Conservation (phyloP, 768 basidiomycete genomes). For the Podaxis rugospora region DNA sequence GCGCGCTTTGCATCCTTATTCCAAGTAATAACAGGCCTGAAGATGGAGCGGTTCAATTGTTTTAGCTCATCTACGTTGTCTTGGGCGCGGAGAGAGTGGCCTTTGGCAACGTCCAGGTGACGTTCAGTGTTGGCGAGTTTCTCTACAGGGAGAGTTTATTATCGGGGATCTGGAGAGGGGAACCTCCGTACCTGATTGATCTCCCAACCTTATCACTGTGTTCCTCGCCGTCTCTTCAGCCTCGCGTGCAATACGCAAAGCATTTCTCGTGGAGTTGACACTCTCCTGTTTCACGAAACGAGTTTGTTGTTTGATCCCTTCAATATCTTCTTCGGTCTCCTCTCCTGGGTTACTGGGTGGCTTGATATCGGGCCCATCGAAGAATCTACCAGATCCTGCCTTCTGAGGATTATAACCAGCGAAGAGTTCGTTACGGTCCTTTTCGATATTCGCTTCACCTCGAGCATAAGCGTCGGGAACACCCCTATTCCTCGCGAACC, state of each 20-base stretch:
- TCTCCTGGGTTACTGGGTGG: conserved; percentile 54
- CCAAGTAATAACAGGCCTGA: conserved; percentile 86
- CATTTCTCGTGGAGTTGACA: conserved; percentile 86
- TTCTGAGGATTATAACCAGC: conserved; percentile 65
- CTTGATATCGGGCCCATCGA: conserved; percentile 52
- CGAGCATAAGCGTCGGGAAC: conserved; percentile 67
- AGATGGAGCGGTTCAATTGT: conserved; percentile 91
- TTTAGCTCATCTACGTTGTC: conserved; percentile 94
- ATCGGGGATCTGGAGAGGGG: neutral
- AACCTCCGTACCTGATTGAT: conserved; percentile 78
- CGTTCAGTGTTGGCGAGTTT: conserved; percentile 92
- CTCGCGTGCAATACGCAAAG: conserved; percentile 88
- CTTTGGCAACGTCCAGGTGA: conserved; percentile 89
- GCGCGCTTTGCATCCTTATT: conserved; percentile 91
- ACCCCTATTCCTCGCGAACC: conserved; percentile 38
- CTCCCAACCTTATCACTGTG: conserved; percentile 78
- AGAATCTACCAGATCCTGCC: conserved; percentile 59
- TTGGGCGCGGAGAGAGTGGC: conserved; percentile 80
- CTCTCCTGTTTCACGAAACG: conserved; percentile 88
- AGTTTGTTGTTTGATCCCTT: conserved; percentile 93
- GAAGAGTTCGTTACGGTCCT: conserved; percentile 71
- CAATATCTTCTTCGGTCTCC: conserved; percentile 83
- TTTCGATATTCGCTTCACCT: conserved; percentile 53
- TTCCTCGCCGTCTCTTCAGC: conserved; percentile 93
- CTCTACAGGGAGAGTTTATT: conserved; percentile 38